Evolutionary conservation across 106 monocot genomes (phyloP), one percentile per base, ranked within the genome.

Genomic region (Dendrobium nobile): DNA sequence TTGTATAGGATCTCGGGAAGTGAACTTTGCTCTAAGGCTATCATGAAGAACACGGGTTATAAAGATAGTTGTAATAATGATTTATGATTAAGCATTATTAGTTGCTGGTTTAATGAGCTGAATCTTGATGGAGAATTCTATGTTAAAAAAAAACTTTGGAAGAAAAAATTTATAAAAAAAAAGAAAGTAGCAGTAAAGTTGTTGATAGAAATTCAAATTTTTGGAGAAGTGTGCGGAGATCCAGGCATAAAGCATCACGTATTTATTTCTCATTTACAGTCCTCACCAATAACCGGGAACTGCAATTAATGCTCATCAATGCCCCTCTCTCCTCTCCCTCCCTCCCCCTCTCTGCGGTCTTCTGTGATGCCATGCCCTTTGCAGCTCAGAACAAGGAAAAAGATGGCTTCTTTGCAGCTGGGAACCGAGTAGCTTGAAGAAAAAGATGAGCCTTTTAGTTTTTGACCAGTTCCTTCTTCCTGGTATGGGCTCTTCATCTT

Each of bases 161-260:
- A 37, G 37, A 37, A 37, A 37, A 37, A 37, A 37, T 37, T 37
- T 37, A 37, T 37, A 45, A 45, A 45, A 45, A 1, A 6, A 51
- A 1, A 3, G 51, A 51, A 51, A 15, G 51, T 13, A 10, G 15
- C 13, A 13, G 51, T 13, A 51, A 51, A 51, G 15, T 13, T 51
- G 51, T 1, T 51, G 10, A 15, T 51, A 51, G 15, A 74, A 42
- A 74, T 74, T 74, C 74, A 74, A 74, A 74, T 74, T 74, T 44
- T 40, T 72, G 13, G 72, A 72, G 37, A 40, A 72, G 11, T 43
- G 48, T 76, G 76, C 22, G 48, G 76, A n/a, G 22, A 24, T 75
- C 77, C 82, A 84, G 88, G 92, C 87, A 88, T 84, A 79, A 77
- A 85, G 84, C 81, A 88, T 83, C 80, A n/a, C n/a, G 89, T 87